These are phyloP conservation scores for Macrophomina pseudophaseolina DNA, from an alignment of 2,329 filamentous ascomycete species.

Conservation along the genomic window DNA sequence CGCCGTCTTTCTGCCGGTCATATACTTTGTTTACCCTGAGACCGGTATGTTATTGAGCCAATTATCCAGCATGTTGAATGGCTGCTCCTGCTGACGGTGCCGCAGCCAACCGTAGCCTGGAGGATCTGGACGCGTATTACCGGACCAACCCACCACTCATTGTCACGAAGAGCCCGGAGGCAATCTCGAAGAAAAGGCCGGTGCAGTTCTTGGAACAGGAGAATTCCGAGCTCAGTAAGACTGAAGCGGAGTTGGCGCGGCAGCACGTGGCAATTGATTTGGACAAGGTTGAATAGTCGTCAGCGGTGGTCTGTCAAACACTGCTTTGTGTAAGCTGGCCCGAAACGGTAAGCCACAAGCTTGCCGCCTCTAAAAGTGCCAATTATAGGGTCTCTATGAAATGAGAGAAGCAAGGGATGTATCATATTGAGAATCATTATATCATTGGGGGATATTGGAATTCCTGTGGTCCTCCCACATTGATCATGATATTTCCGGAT, in stretches of 20 bases:
- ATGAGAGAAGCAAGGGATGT: no score
- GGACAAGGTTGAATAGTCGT: background rate
- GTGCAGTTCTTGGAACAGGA: conserved; percentile 55
- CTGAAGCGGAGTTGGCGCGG: background rate
- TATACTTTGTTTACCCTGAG: conserved; percentile 42
- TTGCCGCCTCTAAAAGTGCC: no score
- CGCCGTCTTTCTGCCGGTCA: conserved; percentile 54
- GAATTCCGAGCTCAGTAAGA: conserved; percentile 35
- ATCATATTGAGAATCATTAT: no score
- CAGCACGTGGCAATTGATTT: background rate
- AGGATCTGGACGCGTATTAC: conserved; percentile 50
- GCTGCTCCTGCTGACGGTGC: conserved; percentile 1
- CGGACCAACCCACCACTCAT: conserved; percentile 7
- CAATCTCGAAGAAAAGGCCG: conserved; percentile 52
- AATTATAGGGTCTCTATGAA: no score
- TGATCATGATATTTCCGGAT: background rate
- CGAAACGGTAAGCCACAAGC: no score
- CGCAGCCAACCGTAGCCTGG: conserved; percentile 36
- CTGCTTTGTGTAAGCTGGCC: no score
- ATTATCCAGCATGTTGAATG: background rate
- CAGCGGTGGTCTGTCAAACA: no score
- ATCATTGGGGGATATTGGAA: no score
- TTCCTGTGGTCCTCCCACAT: no score
- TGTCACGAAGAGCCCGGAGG: conserved; percentile 49
- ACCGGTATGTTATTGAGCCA: conserved; percentile 28